These are phyloP conservation scores for Coemansia guatemalensis DNA, from an alignment of 192 early-diverging fungal species.

Conservation along the genomic window DNA sequence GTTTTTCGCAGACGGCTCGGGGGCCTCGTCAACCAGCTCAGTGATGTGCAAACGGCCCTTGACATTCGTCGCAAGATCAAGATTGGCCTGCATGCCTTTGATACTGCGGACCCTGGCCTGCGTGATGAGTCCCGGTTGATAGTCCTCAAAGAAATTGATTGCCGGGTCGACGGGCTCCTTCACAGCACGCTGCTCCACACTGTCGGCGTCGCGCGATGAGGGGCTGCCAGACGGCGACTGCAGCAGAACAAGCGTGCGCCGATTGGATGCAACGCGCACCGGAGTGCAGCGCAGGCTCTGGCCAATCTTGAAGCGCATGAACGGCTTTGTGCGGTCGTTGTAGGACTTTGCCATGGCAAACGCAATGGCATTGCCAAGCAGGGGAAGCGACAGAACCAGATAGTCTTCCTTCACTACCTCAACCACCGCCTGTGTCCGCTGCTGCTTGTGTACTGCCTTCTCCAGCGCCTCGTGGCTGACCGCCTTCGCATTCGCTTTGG, in stretches of 20 bases:
- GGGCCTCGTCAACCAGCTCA: slow-evolving; percentile 59
- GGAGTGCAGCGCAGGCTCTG: slow-evolving; percentile 55
- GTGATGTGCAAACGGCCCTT: slow-evolving; percentile 74
- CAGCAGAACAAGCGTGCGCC: slow-evolving; percentile 40
- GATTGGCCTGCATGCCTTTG: slow-evolving; percentile 59
- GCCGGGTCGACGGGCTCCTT: slow-evolving; percentile 47
- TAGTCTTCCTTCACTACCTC: slow-evolving; percentile 82
- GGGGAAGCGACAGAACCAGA: slow-evolving; percentile 65
- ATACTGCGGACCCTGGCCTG: slow-evolving; percentile 50
- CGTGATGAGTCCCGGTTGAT: slow-evolving; percentile 44
- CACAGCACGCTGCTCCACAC: slow-evolving; percentile 20
- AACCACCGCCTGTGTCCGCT: slow-evolving; percentile 57
- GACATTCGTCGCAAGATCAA: slow-evolving; percentile 67
- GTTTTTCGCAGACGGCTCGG: slow-evolving; percentile 30
- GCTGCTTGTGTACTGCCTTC: slow-evolving; percentile 21
- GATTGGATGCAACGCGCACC: slow-evolving; percentile 38
- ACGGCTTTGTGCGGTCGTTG: slow-evolving; percentile 63
- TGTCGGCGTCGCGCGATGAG: background rate
- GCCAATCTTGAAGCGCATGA: slow-evolving; percentile 61
- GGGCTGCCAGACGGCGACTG: background rate
- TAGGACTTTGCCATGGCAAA: slow-evolving; percentile 60
- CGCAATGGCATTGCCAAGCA: slow-evolving; percentile 52
- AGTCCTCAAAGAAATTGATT: slow-evolving; percentile 54
- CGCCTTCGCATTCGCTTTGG: slow-evolving; percentile 42
- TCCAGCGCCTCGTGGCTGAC: slow-evolving; percentile 35